phyloP scores from a whole-genome alignment of 2,329 filamentous ascomycete genomes.

The Fusarium sp. region DNA sequence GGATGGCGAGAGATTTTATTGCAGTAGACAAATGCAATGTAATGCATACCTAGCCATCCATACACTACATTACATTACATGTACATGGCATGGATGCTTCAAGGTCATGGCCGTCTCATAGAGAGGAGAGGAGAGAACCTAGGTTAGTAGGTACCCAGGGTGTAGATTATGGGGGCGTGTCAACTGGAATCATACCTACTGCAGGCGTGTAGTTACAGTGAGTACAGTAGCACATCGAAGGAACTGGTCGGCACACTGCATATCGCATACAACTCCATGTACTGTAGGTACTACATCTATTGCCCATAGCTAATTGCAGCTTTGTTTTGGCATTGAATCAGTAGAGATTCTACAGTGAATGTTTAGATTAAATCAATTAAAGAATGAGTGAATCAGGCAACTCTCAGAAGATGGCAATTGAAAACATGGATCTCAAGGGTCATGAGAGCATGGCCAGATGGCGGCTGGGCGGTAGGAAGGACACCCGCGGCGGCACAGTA shows the following conservation, averaged over 20 bases:
- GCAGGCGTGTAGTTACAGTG: slow-evolving; percentile 4
- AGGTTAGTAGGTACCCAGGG: slow-evolving; percentile 8
- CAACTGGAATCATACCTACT: neutral
- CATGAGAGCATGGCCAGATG: slow-evolving; percentile 5
- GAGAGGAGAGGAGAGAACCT: slow-evolving; percentile 5
- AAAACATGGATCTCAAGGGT: slow-evolving; percentile 20
- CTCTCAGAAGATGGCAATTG: neutral
- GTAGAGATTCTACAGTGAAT: neutral
- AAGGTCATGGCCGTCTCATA: slow-evolving; percentile 4
- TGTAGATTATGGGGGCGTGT: slow-evolving; percentile 22
- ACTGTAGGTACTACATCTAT: no score
- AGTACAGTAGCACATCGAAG: slow-evolving; percentile 12
- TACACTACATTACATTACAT: neutral
- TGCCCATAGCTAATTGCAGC: no score
- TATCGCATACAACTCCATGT: slow-evolving; percentile 14
- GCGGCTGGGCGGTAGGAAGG: slow-evolving; percentile 40
- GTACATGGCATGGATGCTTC: slow-evolving; percentile 23
- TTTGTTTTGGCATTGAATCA: neutral
- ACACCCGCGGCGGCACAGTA: slow-evolving; percentile 34
- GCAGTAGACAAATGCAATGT: slow-evolving; percentile 22
- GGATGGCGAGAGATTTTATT: slow-evolving; percentile 42
- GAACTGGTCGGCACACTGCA: slow-evolving; percentile 28
- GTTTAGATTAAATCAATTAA: neutral
- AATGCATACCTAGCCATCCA: slow-evolving; percentile 12
- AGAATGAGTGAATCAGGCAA: neutral